Evolutionary conservation across 208 protist species (phyloP).

Genomic region (Leishmania turanica): DNA sequence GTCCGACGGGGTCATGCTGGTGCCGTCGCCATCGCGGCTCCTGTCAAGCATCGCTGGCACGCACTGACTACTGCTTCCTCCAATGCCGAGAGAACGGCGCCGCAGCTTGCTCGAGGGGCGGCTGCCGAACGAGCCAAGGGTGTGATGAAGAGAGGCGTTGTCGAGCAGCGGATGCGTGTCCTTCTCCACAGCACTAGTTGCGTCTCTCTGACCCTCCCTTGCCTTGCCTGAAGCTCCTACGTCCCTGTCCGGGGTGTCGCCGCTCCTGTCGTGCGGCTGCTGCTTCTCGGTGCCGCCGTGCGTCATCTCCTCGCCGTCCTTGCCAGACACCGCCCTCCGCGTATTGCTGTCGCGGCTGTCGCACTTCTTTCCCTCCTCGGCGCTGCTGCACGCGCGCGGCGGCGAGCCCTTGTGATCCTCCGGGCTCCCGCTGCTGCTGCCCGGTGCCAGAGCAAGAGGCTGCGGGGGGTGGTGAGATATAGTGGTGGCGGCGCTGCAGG

Average conservation of each 20-base stretch:
- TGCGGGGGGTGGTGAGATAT: not conserved
- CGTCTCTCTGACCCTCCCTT: not conserved
- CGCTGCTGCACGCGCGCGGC: not conserved
- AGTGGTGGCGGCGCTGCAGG: not conserved
- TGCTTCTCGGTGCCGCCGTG: slow-evolving; percentile 18
- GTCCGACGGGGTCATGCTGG: slow-evolving; percentile 16
- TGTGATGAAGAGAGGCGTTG: not conserved
- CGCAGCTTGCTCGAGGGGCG: not conserved
- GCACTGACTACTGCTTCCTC: not conserved
- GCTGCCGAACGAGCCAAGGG: not conserved
- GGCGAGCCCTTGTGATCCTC: slow-evolving; percentile 11
- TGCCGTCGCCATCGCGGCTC: slow-evolving; percentile 17
- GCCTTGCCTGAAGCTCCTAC: not conserved
- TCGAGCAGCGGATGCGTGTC: not conserved
- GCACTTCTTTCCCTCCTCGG: slow-evolving; percentile 5
- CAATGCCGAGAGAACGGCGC: not conserved
- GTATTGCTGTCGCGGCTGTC: slow-evolving; percentile 21
- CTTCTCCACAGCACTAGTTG: not conserved
- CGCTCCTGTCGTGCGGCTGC: slow-evolving; percentile 4
- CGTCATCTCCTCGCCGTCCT: slow-evolving; percentile 6
- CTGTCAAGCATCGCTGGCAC: slow-evolving; percentile 17
- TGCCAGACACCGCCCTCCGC: slow-evolving; percentile 22
- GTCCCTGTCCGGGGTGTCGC: slow-evolving; percentile 1
- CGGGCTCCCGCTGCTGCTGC: not conserved
- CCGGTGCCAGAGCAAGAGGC: not conserved